These are phyloP conservation scores for Podaxis pistillaris DNA, from an alignment of 768 basidiomycete species.

Conservation along the genomic window DNA sequence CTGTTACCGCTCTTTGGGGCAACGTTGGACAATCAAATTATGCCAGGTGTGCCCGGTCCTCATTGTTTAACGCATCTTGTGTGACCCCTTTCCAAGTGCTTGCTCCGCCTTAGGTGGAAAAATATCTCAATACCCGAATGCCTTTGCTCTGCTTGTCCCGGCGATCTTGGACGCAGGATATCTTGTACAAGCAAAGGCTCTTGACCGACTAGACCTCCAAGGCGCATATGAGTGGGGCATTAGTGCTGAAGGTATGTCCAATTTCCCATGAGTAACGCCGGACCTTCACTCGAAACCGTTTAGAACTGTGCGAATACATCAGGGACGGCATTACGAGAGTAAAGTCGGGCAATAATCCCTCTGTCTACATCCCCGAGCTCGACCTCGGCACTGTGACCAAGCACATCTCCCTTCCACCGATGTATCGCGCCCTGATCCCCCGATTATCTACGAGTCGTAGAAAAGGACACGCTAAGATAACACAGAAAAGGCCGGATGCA, in stretches of 20 bases:
- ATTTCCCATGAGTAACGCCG: background rate
- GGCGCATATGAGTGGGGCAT: conserved; percentile 18
- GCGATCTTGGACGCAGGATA: conserved; percentile 27
- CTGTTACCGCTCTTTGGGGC: conserved; percentile 31
- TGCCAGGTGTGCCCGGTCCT: conserved; percentile 22
- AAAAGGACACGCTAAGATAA: background rate
- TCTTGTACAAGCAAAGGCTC: conserved; percentile 15
- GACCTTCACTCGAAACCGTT: background rate
- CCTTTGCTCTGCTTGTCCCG: conserved; percentile 31
- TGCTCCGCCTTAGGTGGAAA: conserved; percentile 31
- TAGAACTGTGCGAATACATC: conserved; percentile 29
- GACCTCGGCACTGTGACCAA: conserved; percentile 28
- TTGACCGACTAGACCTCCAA: conserved; percentile 11
- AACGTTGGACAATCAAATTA: conserved; percentile 38
- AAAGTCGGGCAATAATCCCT: conserved; percentile 19
- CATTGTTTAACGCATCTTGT: background rate
- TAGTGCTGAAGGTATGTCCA: conserved; percentile 17
- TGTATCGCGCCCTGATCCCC: conserved; percentile 19
- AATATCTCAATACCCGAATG: conserved; percentile 24
- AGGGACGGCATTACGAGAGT: conserved; percentile 31
- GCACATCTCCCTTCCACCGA: conserved; percentile 21
- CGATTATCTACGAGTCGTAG: background rate
- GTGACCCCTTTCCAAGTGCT: conserved; percentile 22
- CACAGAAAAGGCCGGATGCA: background rate
- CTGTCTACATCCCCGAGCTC: conserved; percentile 32